Percentiles rank a stretch among this genome's conserved stretches.
Evolutionary conservation across 352 stramenopile genomes (phyloP).

Genomic region (Elongisporangium senticosum): DNA sequence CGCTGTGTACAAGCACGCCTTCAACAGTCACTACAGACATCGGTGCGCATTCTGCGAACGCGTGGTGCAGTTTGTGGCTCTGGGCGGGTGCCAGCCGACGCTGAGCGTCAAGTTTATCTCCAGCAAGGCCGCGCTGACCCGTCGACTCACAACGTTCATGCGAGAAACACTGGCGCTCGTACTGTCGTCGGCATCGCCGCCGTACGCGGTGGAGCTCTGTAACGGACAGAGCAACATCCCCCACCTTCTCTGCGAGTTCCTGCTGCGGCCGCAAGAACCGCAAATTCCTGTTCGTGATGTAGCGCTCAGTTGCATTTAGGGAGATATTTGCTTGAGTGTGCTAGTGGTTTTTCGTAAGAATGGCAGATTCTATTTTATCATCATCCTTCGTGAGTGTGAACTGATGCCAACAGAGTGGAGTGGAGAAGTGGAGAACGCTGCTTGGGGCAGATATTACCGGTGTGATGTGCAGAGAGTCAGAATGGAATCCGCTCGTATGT

Average conservation of each 20-base stretch:
- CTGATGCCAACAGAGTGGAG: neutral
- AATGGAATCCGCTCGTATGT: neutral
- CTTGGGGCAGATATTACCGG: neutral
- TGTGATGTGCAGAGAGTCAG: neutral
- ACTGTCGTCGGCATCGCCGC: slow-evolving; percentile 3
- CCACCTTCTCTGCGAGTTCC: slow-evolving; percentile 20
- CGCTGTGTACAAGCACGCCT: slow-evolving; percentile 13
- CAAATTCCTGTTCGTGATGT: neutral
- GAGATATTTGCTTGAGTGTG: neutral
- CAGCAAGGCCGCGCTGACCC: slow-evolving; percentile 8
- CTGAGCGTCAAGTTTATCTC: slow-evolving; percentile 3
- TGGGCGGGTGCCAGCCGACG: slow-evolving; percentile 8
- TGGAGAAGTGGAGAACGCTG: neutral
- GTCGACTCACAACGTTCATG: slow-evolving; percentile 16
- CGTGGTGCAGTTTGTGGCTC: slow-evolving; percentile 19
- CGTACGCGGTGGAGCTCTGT: slow-evolving; percentile 6
- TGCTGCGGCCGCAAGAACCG: slow-evolving; percentile 8
- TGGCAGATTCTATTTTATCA: neutral
- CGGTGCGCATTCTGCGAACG: slow-evolving; percentile 19
- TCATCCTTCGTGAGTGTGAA: neutral
- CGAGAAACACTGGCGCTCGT: slow-evolving; percentile 9
- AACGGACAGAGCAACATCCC: slow-evolving; percentile 13
- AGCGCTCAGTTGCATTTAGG: neutral
- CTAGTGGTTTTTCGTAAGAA: neutral
- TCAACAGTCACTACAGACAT: slow-evolving; percentile 9